Evolutionary conservation across 257 asterid species (phyloP), one percentile per base, ranked within the genome.

Genomic region (Coffea canephora): DNA sequence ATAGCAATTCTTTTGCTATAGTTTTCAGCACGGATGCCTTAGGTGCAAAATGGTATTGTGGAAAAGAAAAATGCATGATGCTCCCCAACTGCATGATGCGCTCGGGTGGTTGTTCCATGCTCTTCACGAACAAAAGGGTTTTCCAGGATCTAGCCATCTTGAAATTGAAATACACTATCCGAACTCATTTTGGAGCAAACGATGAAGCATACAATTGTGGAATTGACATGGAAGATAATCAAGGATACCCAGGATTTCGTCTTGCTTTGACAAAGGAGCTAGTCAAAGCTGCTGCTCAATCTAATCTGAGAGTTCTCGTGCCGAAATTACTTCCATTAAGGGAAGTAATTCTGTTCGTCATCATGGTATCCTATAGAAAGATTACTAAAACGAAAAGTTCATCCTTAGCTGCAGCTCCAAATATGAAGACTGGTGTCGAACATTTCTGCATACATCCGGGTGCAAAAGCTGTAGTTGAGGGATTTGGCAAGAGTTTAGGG

Each of bases 371-470:
- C 13, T 3, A 21, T 10, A 19, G 55, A 1, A 5, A 50, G 10
- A 61, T 67, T 39, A 39, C 43, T 8, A 79, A 74, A 36, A 27
- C 16, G 34, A 82, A 77, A 1, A 39, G 5, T 66, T 73, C 81
- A 25, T 39, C 10, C 4, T 5, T 52, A 2, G 59, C 59, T 25
- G 43, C 14, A 1, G 81, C 81, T 2, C 65, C 87, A 43, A 87
- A 90, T 81, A 78, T 90, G 10, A 90, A 88, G 43, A 69, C 90
- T 1, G 90, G 92, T 7, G 82, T 77, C 1, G 79, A 86, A 39
- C 95, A 90, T 54, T 90, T 90, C 71, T 90, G 95, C 78, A 79
- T 90, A 21, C 95, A 90, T 80, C 95, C 95, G 0, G 93, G 93
- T 6, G 93, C 93, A 18, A 83, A 87, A 73, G 95, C 91, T 0